These are phyloP conservation scores for Penicillium aurantiogriseum DNA, from an alignment of 2,329 filamentous ascomycete genomes.

Conservation along the genomic window DNA sequence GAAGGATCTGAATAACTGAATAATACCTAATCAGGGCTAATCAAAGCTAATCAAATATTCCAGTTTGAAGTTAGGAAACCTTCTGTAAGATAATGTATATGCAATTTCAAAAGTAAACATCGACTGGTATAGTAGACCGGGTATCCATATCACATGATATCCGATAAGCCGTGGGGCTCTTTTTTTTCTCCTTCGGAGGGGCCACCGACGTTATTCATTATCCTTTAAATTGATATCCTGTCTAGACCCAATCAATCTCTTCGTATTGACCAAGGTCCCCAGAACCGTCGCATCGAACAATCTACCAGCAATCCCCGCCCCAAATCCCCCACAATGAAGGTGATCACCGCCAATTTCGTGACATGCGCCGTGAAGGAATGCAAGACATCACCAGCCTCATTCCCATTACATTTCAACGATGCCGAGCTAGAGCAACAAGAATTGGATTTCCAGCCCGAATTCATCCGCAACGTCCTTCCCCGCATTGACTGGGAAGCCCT, in stretches of 20 bases:
- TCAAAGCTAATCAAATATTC: background rate
- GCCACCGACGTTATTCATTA: background rate
- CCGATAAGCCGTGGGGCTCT: constrained; percentile 9
- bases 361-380: constrained; percentile 95
- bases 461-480: constrained; percentile 81
- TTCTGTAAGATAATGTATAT: background rate
- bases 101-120: background rate
- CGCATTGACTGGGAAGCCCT: constrained; percentile 86
- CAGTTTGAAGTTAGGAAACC: background rate
- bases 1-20: background rate
- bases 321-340: constrained; percentile 65
- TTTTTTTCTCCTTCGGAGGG: constrained; percentile 4
- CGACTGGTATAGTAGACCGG: background rate
- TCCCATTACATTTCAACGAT: constrained; percentile 88
- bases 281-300: background rate
- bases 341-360: constrained; percentile 93
- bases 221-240: background rate
- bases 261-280: background rate
- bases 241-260: background rate
- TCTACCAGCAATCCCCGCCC: background rate
- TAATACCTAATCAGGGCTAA: background rate
- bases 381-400: constrained; percentile 75
- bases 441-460: constrained; percentile 73
- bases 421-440: constrained; percentile 85
- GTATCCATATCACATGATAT: constrained; percentile 14